Evolutionary conservation across 192 early-diverging fungal species (phyloP).

Genomic region (Mortierella alpina): DNA sequence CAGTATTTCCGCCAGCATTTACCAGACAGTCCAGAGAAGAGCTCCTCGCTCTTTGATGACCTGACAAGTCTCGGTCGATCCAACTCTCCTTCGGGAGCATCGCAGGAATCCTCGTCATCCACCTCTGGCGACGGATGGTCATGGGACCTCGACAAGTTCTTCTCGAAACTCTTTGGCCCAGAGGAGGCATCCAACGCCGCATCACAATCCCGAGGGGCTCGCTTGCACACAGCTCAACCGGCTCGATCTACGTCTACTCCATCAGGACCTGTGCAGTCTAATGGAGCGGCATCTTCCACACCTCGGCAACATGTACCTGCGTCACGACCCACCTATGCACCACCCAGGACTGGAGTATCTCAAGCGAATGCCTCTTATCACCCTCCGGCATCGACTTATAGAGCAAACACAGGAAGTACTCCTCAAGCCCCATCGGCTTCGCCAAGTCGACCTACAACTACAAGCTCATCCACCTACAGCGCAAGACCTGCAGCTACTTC

Average conservation of each 20-base stretch:
- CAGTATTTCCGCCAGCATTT: conserved; percentile 31
- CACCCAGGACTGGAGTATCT: background rate
- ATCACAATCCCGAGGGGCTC: conserved; percentile 8
- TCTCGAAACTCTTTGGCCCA: conserved; percentile 21
- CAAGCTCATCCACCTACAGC: background rate
- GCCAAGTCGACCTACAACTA: background rate
- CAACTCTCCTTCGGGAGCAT: conserved; percentile 24
- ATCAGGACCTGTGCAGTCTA: background rate
- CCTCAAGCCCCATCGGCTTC: background rate
- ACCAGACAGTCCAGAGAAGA: conserved; percentile 21
- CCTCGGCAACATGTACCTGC: conserved; percentile 4
- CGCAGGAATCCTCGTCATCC: conserved; percentile 21
- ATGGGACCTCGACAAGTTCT: conserved; percentile 41
- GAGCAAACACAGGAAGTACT: background rate
- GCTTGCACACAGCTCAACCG: conserved; percentile 28
- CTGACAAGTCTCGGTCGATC: conserved; percentile 27
- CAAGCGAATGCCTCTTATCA: conserved; percentile 1
- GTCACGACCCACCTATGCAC: background rate
- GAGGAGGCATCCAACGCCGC: background rate
- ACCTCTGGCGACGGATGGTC: conserved; percentile 15
- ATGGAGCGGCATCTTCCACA: background rate
- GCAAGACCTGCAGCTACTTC: conserved; percentile 2
- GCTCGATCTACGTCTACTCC: conserved; percentile 12
- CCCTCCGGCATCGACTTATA: background rate
- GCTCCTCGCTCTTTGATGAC: conserved; percentile 26